These are phyloP conservation scores for Aureobasidium sp. DNA, from an alignment of 2,329 filamentous ascomycete species.

Conservation along the genomic window DNA sequence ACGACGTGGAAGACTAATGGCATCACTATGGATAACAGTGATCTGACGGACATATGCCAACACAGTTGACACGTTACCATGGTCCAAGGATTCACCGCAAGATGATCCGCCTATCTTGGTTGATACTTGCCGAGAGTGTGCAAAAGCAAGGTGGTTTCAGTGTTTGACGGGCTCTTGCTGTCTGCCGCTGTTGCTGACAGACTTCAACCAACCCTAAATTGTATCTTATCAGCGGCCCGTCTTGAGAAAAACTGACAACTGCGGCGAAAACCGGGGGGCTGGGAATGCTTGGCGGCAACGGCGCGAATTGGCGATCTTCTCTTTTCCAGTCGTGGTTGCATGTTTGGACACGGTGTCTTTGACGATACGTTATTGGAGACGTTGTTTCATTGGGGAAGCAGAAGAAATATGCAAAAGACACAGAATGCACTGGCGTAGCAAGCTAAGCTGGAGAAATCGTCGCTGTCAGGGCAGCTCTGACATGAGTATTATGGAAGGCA, in stretches of 20 bases:
- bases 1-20: too few species aligned
- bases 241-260: neutral
- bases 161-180: too few species aligned
- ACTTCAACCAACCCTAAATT: too few species aligned
- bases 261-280: slow-evolving; percentile 4
- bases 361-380: neutral
- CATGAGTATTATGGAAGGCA: neutral
- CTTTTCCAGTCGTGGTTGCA: neutral
- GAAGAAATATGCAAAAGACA: neutral
- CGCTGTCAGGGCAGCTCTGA: neutral
- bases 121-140: too few species aligned
- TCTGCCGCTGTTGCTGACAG: too few species aligned
- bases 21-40: too few species aligned
- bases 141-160: too few species aligned
- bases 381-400: neutral
- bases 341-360: neutral
- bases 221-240: neutral
- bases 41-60: too few species aligned
- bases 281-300: neutral
- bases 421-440: neutral
- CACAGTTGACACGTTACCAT: too few species aligned
- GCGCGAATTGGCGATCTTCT: neutral
- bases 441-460: neutral
- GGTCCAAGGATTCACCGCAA: too few species aligned
- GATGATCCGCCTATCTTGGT: too few species aligned